A percentile compares a stretch with the other conserved stretches of the same genome.
phyloP scores from a whole-genome alignment of 768 basidiomycete species.

The Russula sp. region DNA sequence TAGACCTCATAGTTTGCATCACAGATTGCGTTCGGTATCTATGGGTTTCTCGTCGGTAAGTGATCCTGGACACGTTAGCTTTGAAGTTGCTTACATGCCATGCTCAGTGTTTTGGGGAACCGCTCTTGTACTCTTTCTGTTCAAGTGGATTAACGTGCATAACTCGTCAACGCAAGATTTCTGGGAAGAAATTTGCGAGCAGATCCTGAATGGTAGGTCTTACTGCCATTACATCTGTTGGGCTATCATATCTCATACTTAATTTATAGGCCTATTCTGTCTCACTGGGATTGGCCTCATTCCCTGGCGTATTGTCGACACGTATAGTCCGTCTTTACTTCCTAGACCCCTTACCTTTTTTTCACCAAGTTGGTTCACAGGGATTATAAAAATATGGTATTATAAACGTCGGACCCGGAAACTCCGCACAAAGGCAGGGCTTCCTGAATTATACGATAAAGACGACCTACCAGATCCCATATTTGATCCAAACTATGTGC shows the following conservation, averaged over 20 bases:
- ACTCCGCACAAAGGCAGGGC: constrained; percentile 57
- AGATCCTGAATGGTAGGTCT: constrained; percentile 65
- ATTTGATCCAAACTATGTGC: constrained; percentile 67
- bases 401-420: constrained; percentile 60
- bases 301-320: constrained; percentile 71
- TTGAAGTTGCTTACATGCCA: constrained; percentile 15
- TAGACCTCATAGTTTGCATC: neutral
- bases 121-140: constrained; percentile 72
- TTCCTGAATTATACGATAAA: constrained; percentile 66
- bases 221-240: neutral
- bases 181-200: constrained; percentile 78
- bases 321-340: constrained; percentile 51
- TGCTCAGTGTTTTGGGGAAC: constrained; percentile 78
- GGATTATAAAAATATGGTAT: constrained; percentile 69
- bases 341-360: neutral
- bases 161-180: constrained; percentile 67
- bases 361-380: constrained; percentile 38
- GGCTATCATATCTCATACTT: neutral
- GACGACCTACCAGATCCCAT: constrained; percentile 81
- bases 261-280: constrained; percentile 62
- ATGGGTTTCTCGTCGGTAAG: constrained; percentile 71
- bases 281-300: constrained; percentile 77
- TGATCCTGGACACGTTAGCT: neutral
- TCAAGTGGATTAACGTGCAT: constrained; percentile 66
- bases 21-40: constrained; percentile 64